Evolutionary conservation across 148 eudicot species (phyloP), one percentile per base, ranked within the genome.

Genomic region (Diospyros lotus): DNA sequence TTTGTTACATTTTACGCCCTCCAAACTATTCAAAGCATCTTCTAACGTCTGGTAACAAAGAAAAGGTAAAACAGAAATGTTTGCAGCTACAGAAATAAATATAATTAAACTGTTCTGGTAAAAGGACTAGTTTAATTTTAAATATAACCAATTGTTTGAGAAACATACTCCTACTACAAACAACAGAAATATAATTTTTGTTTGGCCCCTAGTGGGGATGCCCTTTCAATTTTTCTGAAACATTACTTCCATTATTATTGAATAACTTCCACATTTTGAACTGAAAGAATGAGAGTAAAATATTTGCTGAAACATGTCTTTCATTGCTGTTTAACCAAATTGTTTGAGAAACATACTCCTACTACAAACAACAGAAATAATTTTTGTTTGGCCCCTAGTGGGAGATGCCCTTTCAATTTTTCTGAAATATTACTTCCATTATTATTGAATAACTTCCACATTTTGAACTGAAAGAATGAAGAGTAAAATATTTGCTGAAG

Each of bases 1-100:
- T 83, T 82, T 84, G 84, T 95, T 92, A 89, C 97, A 95, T 13
- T 94, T 87, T 58, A 94, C 76, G 1, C 98, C 98, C 83, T 95
- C 98, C 76, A 92, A 86, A 70, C 86, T 81, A 75, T 90, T 90
- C 50, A 95, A 74, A 68, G 91, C 98, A 66, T 89, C 97, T 86
- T 92, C 97, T 48, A 92, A 86, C 38, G 84, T 82, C 98, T 95
- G 83, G 60, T 28, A 67, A 43, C 6, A 45, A 79, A 13, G 38
- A 67, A 51, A 48, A 4, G 18, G 5, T 5, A 41, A 38, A 61
- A 10, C 3, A n/a, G 59, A 14, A 40, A 15, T 6, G 12, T 13
- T 58, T 54, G 18, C 38, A 76, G 62, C 3, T 61, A 42, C 40
- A 64, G 64, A 56, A 60, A 15, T 14, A 13, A 51, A 10, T 6